Evolutionary conservation across 768 basidiomycete species (phyloP).

Genomic region (Agrocybe praecox): DNA sequence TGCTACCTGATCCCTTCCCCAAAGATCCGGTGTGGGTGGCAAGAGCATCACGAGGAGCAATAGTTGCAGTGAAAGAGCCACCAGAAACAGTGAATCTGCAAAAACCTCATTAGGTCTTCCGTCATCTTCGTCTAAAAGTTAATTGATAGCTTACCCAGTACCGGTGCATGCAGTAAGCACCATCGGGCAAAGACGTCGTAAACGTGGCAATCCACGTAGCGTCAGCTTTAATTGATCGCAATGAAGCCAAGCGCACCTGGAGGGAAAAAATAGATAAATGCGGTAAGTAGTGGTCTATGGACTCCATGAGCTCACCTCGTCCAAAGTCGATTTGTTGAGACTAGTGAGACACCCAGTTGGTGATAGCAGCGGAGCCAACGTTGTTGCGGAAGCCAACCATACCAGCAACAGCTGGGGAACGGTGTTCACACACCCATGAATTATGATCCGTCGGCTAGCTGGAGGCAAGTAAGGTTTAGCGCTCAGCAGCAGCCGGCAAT

Average conservation of each 20-base stretch:
- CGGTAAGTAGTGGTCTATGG: not conserved
- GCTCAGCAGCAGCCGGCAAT: no score
- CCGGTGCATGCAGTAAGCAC: slow-evolving; percentile 67
- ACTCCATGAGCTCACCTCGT: slow-evolving; percentile 40
- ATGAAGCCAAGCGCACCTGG: slow-evolving; percentile 60
- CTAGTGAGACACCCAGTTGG: slow-evolving; percentile 60
- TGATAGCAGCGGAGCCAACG: slow-evolving; percentile 52
- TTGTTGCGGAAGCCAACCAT: slow-evolving; percentile 69
- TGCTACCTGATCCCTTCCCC: slow-evolving; percentile 28
- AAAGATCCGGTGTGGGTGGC: slow-evolving; percentile 55
- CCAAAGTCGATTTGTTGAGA: slow-evolving; percentile 68
- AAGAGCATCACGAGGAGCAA: slow-evolving; percentile 53
- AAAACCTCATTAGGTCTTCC: not conserved
- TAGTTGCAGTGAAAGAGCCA: slow-evolving; percentile 51
- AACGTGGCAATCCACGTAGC: slow-evolving; percentile 58
- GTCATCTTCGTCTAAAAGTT: not conserved
- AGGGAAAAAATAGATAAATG: not conserved
- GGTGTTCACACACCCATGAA: slow-evolving; percentile 73
- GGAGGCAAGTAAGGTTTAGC: no score
- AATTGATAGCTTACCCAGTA: slow-evolving; percentile 39
- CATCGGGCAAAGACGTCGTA: slow-evolving; percentile 56
- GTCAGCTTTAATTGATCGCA: slow-evolving; percentile 68
- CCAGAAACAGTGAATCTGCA: slow-evolving; percentile 51
- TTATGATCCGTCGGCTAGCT: slow-evolving; percentile 48
- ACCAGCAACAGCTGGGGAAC: slow-evolving; percentile 56